Conservation (phyloP, 768 basidiomycete species). For the Boletus rex-veris region DNA sequence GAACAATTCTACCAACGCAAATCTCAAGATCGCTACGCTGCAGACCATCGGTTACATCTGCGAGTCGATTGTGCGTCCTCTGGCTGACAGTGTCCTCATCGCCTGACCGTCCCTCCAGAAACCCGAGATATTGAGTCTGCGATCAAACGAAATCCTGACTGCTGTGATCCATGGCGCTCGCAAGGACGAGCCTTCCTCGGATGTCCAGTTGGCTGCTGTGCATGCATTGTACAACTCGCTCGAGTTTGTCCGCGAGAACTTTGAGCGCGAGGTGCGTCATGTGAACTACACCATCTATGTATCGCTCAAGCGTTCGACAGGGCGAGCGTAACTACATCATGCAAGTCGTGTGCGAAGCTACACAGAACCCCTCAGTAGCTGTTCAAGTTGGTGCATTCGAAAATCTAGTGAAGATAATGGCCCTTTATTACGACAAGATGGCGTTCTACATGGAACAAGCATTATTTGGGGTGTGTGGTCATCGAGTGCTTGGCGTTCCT, state of each 20-base stretch:
- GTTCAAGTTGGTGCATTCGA: conserved; percentile 98
- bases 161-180: conserved; percentile 98
- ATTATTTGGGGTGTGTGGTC: conserved; percentile 79
- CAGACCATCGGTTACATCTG: conserved; percentile 98
- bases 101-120: conserved; percentile 48
- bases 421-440: conserved; percentile 99
- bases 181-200: conserved; percentile 87
- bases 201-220: conserved; percentile 92
- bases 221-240: conserved; percentile 92
- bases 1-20: conserved; percentile 66
- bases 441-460: conserved; percentile 99
- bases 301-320: conserved; percentile 38
- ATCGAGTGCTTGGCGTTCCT: conserved; percentile 2
- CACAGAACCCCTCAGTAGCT: conserved; percentile 71
- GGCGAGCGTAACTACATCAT: conserved; percentile 99
- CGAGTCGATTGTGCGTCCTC: conserved; percentile 81
- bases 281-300: background rate
- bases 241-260: conserved; percentile 97
- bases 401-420: conserved; percentile 95
- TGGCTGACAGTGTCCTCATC: conserved; percentile 3
- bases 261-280: conserved; percentile 84
- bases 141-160: conserved; percentile 96
- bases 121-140: conserved; percentile 83
- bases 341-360: conserved; percentile 99
- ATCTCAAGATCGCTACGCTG: conserved; percentile 80